Conservation (phyloP, 257 asterid species). For the Petrea volubilis region DNA sequence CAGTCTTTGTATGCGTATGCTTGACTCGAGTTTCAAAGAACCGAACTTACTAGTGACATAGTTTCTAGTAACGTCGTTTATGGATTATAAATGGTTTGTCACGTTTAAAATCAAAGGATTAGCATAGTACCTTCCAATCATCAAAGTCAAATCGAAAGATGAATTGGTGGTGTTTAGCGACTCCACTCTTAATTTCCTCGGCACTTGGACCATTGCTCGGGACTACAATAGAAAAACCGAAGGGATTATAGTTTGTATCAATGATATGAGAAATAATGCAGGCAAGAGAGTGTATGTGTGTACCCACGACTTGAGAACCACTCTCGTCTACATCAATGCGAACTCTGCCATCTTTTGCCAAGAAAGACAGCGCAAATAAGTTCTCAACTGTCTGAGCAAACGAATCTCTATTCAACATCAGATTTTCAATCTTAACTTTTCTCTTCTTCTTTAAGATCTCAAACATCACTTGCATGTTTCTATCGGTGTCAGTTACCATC, state of each 20-base stretch:
- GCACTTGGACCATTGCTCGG: slow-evolving; percentile 52
- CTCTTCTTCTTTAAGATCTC: slow-evolving; percentile 35
- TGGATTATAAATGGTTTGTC: no score
- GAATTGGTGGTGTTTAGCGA: slow-evolving; percentile 40
- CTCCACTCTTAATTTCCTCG: slow-evolving; percentile 33
- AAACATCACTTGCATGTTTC: slow-evolving; percentile 42
- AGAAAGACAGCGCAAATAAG: slow-evolving; percentile 58
- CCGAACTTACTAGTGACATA: no score
- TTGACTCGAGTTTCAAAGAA: no score
- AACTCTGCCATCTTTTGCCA: slow-evolving; percentile 62
- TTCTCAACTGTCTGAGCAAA: slow-evolving; percentile 66
- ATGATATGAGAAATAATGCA: background rate
- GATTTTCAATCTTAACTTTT: slow-evolving; percentile 41
- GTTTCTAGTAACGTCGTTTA: no score
- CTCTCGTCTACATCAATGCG: slow-evolving; percentile 33
- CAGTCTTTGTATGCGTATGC: no score
- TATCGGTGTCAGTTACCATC: slow-evolving; percentile 37
- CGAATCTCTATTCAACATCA: slow-evolving; percentile 44
- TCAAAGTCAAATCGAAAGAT: slow-evolving; percentile 49
- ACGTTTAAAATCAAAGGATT: background rate
- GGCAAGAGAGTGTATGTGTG: background rate
- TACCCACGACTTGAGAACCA: slow-evolving; percentile 53
- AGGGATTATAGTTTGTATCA: background rate
- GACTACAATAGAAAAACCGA: slow-evolving; percentile 30
- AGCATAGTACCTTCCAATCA: slow-evolving; percentile 55